phyloP scores from a whole-genome alignment of 106 monocot species.

The Ottelia alismoides region DNA sequence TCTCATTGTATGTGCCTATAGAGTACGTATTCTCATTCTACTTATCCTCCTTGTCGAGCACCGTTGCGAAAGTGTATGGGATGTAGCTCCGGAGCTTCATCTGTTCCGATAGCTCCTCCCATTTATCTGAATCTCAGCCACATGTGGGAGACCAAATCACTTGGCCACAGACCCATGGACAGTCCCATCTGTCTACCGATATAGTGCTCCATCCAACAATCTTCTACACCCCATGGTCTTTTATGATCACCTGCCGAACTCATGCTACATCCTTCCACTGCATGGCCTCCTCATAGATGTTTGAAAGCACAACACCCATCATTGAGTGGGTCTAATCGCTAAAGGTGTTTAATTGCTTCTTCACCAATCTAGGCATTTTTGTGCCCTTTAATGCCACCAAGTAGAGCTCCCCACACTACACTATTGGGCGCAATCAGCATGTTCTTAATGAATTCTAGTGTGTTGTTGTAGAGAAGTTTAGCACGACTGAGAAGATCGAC shows the following conservation, averaged over 20 bases:
- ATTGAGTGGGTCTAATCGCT: conserved; percentile 44
- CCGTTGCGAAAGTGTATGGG: conserved; percentile 39
- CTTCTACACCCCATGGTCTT: too few species aligned
- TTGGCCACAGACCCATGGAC: conserved; percentile 48
- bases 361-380: conserved; percentile 38
- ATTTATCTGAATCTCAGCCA: conserved; percentile 24
- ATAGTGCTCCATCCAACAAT: conserved; percentile 54
- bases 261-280: too few species aligned
- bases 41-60: conserved; percentile 51
- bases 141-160: conserved; percentile 27
- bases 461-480: conserved; percentile 38
- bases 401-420: conserved; percentile 61
- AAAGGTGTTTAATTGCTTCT: conserved; percentile 31
- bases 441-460: conserved; percentile 26
- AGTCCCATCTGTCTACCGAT: conserved; percentile 15
- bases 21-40: conserved; percentile 39
- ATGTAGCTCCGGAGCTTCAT: conserved; percentile 34
- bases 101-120: conserved; percentile 37
- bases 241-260: too few species aligned
- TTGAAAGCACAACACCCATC: too few species aligned
- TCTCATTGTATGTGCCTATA: conserved; percentile 65
- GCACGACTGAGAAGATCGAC: conserved; percentile 67
- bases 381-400: conserved; percentile 50
- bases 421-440: conserved; percentile 51
- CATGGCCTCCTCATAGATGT: too few species aligned